Conservation (phyloP, 2,329 filamentous ascomycete genomes). For the Calonectria honghensis region DNA sequence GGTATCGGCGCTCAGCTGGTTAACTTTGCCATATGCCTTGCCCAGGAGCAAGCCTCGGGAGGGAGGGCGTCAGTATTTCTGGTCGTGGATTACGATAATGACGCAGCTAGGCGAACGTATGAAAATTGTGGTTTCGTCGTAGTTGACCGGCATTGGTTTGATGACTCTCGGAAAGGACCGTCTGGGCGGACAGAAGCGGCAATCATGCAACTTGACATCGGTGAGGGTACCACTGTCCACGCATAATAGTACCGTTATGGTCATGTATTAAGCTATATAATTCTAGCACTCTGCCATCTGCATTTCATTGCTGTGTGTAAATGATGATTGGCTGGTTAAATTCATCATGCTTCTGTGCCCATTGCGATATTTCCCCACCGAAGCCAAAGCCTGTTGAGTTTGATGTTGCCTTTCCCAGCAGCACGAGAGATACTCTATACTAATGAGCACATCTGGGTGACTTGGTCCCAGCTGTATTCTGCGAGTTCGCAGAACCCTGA, state of each 20-base stretch:
- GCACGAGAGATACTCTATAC: constrained; percentile 1
- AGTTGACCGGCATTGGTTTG: constrained; percentile 43
- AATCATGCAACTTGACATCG: constrained; percentile 41
- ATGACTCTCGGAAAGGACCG: constrained; percentile 15
- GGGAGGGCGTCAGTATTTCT: constrained; percentile 27
- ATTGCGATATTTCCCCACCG: background rate
- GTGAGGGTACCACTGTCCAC: background rate
- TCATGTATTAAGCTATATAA: background rate
- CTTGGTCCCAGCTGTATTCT: background rate
- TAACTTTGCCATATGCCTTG: constrained; percentile 31
- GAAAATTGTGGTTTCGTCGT: constrained; percentile 45
- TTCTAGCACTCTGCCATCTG: background rate
- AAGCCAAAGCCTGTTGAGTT: background rate
- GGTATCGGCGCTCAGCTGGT: constrained; percentile 38
- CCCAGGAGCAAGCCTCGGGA: background rate
- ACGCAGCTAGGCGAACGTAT: constrained; percentile 38
- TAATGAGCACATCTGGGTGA: background rate
- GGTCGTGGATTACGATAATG: constrained; percentile 36
- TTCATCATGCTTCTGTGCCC: background rate
- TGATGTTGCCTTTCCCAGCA: constrained; percentile 9
- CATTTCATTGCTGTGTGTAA: background rate
- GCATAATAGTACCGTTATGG: background rate
- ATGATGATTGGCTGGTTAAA: background rate
- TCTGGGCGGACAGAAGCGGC: constrained; percentile 27
- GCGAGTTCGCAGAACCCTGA: background rate